Percentiles rank a stretch among this genome's conserved stretches.
These are phyloP conservation scores for Ceratocystis albifundus DNA, from an alignment of 2,329 filamentous ascomycete species.

Conservation along the genomic window DNA sequence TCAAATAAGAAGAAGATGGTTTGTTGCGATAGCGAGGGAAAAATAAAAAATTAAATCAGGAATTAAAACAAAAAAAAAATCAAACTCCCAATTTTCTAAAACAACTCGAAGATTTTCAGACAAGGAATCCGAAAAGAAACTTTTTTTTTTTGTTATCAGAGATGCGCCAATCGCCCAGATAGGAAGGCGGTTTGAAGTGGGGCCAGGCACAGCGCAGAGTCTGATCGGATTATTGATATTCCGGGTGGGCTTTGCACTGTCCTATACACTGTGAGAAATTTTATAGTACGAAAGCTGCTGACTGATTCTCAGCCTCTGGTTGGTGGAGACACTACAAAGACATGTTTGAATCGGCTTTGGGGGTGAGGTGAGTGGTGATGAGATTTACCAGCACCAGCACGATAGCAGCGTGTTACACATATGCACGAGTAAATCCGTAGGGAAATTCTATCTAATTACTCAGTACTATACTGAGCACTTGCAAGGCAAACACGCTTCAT, in stretches of 20 bases:
- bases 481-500: too few relatives aligned
- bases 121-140: conserved; percentile 16
- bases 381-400: too few relatives aligned
- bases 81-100: conserved; percentile 12
- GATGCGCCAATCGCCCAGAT: conserved; percentile 21
- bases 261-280: background rate
- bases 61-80: conserved; percentile 13
- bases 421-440: too few relatives aligned
- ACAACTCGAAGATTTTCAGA: background rate
- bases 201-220: conserved; percentile 19
- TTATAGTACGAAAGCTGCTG: background rate
- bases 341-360: too few relatives aligned
- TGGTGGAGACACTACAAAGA: background rate
- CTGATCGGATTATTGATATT: conserved; percentile 16
- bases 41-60: conserved; percentile 23
- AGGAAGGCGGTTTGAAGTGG: conserved; percentile 21
- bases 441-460: too few relatives aligned
- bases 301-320: conserved; percentile 13
- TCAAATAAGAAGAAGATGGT: background rate
- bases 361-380: too few relatives aligned
- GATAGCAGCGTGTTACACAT: too few relatives aligned
- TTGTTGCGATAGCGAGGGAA: background rate
- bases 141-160: conserved; percentile 24
- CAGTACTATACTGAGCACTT: too few relatives aligned
- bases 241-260: background rate